Conservation (phyloP, 192 early-diverging fungal genomes). For the Tieghemiomyces parasiticus region DNA sequence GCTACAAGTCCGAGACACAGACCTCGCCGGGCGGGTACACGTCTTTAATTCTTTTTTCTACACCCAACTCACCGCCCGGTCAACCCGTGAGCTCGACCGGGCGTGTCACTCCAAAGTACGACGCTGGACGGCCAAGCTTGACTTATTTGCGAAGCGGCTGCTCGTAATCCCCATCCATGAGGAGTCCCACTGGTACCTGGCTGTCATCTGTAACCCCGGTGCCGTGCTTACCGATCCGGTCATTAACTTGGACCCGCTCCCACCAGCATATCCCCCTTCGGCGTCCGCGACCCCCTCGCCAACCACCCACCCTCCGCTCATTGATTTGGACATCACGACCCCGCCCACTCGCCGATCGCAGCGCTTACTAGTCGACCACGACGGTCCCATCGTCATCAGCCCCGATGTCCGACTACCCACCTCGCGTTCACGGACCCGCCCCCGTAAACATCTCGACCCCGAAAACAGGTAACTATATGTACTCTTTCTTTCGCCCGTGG, state of each 20-base stretch:
- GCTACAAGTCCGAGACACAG: constrained; percentile 21
- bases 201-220: constrained; percentile 59
- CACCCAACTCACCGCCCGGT: constrained; percentile 40
- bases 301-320: neutral
- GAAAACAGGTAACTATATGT: neutral
- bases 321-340: neutral
- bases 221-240: too few species aligned
- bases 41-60: constrained; percentile 82
- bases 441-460: neutral
- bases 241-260: neutral
- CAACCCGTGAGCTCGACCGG: constrained; percentile 18
- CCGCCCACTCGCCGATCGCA: too few species aligned
- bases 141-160: constrained; percentile 61
- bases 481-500: neutral
- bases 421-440: neutral
- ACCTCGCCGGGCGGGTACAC: constrained; percentile 39
- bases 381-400: neutral
- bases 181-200: constrained; percentile 83
- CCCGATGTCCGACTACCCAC: neutral
- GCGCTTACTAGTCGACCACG: neutral
- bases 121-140: constrained; percentile 60
- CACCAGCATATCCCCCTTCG: neutral
- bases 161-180: constrained; percentile 83
- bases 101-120: constrained; percentile 47
- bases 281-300: too few species aligned